Percentiles rank a stretch among this genome's conserved stretches.
phyloP scores from a whole-genome alignment of 2,329 filamentous ascomycete species.

The Diaporthe sp. region DNA sequence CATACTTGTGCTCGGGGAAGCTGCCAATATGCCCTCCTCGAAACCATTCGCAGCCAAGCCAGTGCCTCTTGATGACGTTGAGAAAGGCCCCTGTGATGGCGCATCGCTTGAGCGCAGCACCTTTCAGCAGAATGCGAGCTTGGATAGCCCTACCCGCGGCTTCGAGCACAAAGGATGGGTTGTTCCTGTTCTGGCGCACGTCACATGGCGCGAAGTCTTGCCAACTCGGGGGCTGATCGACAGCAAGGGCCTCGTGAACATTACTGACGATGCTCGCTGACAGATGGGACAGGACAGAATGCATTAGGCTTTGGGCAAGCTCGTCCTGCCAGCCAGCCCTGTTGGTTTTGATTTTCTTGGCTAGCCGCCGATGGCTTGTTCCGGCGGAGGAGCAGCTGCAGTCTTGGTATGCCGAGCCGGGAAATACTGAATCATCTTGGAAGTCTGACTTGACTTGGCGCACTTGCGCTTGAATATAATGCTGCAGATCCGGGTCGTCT shows the following conservation, averaged over 20 bases:
- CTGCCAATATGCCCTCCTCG: neutral
- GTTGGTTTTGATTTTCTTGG: neutral
- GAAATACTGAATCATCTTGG: neutral
- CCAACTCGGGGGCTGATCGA: neutral
- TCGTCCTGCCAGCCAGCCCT: neutral
- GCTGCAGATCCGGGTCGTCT: neutral
- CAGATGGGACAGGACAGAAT: neutral
- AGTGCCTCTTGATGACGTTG: neutral
- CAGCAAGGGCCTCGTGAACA: neutral
- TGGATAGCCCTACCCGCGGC: neutral
- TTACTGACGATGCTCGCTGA: neutral
- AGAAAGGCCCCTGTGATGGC: neutral
- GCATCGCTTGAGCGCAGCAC: neutral
- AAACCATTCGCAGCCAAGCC: neutral
- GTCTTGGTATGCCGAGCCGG: neutral
- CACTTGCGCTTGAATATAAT: neutral
- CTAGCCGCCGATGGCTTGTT: neutral
- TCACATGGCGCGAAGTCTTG: neutral
- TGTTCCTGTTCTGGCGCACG: neutral
- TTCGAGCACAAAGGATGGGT: neutral
- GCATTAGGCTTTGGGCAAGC: neutral
- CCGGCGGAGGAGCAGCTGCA: neutral
- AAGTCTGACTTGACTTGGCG: neutral
- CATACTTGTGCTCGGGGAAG: neutral
- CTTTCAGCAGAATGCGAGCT: neutral